Conservation (phyloP, 495 filamentous ascomycete species). For the Penicillium crystallinum region DNA sequence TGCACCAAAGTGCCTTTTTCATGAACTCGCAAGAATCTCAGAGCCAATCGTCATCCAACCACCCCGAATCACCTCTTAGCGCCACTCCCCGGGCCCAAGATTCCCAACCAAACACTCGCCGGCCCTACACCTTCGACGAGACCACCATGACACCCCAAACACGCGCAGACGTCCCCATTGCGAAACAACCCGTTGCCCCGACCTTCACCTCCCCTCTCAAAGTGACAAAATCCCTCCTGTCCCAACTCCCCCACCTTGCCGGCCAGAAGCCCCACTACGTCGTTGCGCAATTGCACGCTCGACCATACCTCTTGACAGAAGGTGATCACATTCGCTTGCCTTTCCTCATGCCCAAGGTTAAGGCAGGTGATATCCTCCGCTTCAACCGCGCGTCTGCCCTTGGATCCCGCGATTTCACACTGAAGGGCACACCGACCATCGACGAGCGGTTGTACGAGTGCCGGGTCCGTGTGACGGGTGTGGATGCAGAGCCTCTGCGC, state of each 20-base stretch:
- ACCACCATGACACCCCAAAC: slow-evolving; percentile 14
- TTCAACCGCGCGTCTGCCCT: slow-evolving; percentile 75
- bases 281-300: slow-evolving; percentile 76
- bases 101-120: slow-evolving; percentile 10
- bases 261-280: slow-evolving; percentile 82
- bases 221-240: slow-evolving; percentile 53
- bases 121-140: slow-evolving; percentile 8
- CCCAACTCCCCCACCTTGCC: slow-evolving; percentile 70
- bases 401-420: slow-evolving; percentile 84
- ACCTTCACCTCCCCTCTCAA: slow-evolving; percentile 34
- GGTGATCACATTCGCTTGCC: slow-evolving; percentile 88
- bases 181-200: slow-evolving; percentile 35
- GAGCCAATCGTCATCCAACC: slow-evolving; percentile 16
- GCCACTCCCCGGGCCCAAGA: slow-evolving; percentile 27
- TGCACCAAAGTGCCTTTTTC: slow-evolving; percentile 21
- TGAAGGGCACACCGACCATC: slow-evolving; percentile 70
- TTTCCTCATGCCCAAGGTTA: slow-evolving; percentile 83
- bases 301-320: slow-evolving; percentile 81
- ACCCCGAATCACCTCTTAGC: slow-evolving; percentile 28
- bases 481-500: slow-evolving; percentile 82
- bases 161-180: slow-evolving; percentile 21
- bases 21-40: slow-evolving; percentile 18
- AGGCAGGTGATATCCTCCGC: slow-evolving; percentile 76
- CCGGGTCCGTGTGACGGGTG: slow-evolving; percentile 76
- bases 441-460: slow-evolving; percentile 81